phyloP scores from a whole-genome alignment of 306 rosid genomes.

The Vigna nakashimae region DNA sequence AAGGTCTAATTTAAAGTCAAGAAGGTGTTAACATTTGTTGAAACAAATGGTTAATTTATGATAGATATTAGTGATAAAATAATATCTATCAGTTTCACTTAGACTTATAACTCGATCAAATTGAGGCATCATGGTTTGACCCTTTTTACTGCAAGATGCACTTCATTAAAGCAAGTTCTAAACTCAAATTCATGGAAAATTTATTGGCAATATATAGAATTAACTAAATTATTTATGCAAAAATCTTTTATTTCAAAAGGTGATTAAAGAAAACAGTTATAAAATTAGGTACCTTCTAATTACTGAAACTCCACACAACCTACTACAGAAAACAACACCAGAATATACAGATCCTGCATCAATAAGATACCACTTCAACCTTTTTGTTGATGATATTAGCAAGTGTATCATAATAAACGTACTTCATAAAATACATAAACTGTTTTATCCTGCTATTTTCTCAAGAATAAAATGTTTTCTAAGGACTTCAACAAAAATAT shows the following conservation, averaged over 20 bases:
- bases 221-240: not conserved
- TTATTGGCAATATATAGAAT: not conserved
- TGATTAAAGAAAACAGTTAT: not conserved
- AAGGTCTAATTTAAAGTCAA: too few species aligned
- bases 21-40: too few species aligned
- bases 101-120: not conserved
- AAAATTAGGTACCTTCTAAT: constrained; percentile 73
- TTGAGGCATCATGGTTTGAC: not conserved
- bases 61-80: too few species aligned
- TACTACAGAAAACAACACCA: constrained; percentile 85
- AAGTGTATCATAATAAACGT: not conserved
- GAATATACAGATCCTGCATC: constrained; percentile 75
- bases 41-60: too few species aligned
- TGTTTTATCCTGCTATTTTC: not conserved
- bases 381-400: not conserved
- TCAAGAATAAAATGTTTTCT: not conserved
- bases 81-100: not conserved
- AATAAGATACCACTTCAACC: not conserved
- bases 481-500: not conserved
- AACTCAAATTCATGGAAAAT: not conserved
- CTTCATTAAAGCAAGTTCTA: not conserved
- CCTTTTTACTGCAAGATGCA: not conserved
- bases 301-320: constrained; percentile 84
- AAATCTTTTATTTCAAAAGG: not conserved
- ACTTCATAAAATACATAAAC: not conserved